Base-by-base conservation (phyloP, 2,329 filamentous ascomycete genomes). In the Sphaerulina musiva region DNA sequence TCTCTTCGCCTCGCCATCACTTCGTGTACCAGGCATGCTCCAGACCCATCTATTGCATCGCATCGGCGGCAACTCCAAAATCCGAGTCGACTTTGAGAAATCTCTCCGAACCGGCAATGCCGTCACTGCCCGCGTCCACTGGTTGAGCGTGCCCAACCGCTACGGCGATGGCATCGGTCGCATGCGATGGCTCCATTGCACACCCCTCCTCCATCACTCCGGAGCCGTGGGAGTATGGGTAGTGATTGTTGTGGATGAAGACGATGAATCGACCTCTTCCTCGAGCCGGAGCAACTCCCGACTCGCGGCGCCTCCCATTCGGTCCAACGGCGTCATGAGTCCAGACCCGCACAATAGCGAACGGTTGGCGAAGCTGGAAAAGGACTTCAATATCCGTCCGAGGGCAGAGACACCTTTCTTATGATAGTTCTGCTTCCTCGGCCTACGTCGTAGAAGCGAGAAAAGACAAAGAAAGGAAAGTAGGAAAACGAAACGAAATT, bases 141-240 rank as follows among this genome's bases (percentile, higher is more conserved):
- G 86, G 87, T 70, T 87, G 1, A 76, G 74, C 43, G 72, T 73
- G 12, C 54, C 71, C 1, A 64, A 67, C 51, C 63, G 64, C 29
- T 57, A 62, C 9, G 65, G 62, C 6, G 64, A 69, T n/a, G 77
- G 74, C 20, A 73, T 80, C 38, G 86, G 85, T 0, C 77, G 83
- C n/a, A 77, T 79, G 41, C 78, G 85, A 47, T 90, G 86, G 86
- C 84, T 90, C 29, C 86, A 90, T 67, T 87, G 84, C 64, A 89
- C 86, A n/a, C 86, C 86, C 3, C 71, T 90, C 4, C 70, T 86
- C 2, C 85, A 85, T 3, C 76, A 76, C 38, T 83, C 82, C 58
- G 82, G 84, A 1, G 73, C 78, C 2, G 80, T 90, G 0, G 87
- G 86, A 11, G 84, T 89, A 0, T 90, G 86, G 86, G 86, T 90